These are phyloP conservation scores for Arthonia radiata DNA, from an alignment of 495 filamentous ascomycete species.

Conservation along the genomic window DNA sequence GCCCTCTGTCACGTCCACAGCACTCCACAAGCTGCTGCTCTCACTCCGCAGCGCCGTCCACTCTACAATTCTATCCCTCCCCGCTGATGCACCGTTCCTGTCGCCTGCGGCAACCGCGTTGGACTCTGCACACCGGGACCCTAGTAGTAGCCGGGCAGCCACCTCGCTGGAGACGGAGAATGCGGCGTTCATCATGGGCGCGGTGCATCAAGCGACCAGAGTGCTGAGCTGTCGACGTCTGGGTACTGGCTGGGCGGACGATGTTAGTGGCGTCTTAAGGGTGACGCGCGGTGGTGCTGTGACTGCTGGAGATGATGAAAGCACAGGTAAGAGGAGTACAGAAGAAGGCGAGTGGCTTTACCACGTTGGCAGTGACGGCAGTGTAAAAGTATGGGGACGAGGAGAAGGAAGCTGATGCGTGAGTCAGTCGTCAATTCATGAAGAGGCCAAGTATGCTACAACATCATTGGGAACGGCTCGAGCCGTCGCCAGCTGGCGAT, in stretches of 20 bases:
- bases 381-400: conserved; percentile 12
- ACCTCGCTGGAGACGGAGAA: conserved; percentile 48
- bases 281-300: conserved; percentile 34
- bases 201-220: conserved; percentile 49
- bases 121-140: conserved; percentile 6
- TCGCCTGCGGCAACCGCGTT: conserved; percentile 7
- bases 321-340: conserved; percentile 4
- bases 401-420: conserved; percentile 3
- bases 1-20: no score
- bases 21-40: no score
- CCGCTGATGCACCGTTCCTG: conserved; percentile 30
- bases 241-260: conserved; percentile 64
- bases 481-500: no score
- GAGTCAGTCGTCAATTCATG: no score
- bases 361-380: conserved; percentile 51
- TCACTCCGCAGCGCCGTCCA: conserved; percentile 29
- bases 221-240: conserved; percentile 46
- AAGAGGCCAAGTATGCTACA: no score
- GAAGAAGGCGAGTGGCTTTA: conserved; percentile 49
- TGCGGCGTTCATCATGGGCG: conserved; percentile 36
- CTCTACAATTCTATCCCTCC: conserved; percentile 37
- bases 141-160: conserved; percentile 8
- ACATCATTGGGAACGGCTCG: no score
- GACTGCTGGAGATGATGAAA: conserved; percentile 11
- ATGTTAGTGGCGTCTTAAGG: conserved; percentile 75